phyloP scores from a whole-genome alignment of 495 filamentous ascomycete genomes.

The Xanthoparmelia taractica region DNA sequence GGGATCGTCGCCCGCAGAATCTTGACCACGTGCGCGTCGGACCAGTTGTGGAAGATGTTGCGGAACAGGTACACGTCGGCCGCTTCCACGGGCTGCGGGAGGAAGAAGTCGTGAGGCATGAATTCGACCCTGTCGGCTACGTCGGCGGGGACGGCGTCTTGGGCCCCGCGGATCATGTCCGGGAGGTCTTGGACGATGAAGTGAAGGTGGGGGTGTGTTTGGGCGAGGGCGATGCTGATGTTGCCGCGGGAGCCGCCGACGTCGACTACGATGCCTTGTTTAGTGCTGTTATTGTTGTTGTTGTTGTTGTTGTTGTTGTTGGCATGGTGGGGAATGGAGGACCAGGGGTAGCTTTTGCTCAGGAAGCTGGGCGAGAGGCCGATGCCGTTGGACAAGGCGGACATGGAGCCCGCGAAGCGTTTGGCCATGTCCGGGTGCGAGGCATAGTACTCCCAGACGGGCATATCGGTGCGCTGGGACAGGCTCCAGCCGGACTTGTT shows the following conservation, averaged over 20 bases:
- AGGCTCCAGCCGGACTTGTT: conserved; percentile 6
- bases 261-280: conserved; percentile 23
- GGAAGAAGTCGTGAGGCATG: conserved; percentile 46
- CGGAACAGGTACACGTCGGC: conserved; percentile 47
- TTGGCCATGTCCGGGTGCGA: conserved; percentile 39
- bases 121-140: conserved; percentile 37
- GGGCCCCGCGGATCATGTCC: conserved; percentile 37
- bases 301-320: not conserved
- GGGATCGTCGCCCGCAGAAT: conserved; percentile 37
- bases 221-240: conserved; percentile 27
- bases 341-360: conserved; percentile 37
- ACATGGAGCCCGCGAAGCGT: conserved; percentile 48
- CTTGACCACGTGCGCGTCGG: conserved; percentile 33
- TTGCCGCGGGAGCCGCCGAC: conserved; percentile 32
- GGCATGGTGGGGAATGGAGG: conserved; percentile 28
- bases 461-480: conserved; percentile 13
- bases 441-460: conserved; percentile 28
- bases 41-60: conserved; percentile 43
- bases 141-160: conserved; percentile 30
- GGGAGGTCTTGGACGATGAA: conserved; percentile 49
- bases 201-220: conserved; percentile 23
- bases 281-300: too few species aligned
- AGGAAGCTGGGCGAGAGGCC: conserved; percentile 42
- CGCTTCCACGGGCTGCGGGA: conserved; percentile 33
- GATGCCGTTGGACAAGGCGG: conserved; percentile 38